phyloP scores from a whole-genome alignment of 1,284 basidiomycete species.

The Phylloporus sp. region DNA sequence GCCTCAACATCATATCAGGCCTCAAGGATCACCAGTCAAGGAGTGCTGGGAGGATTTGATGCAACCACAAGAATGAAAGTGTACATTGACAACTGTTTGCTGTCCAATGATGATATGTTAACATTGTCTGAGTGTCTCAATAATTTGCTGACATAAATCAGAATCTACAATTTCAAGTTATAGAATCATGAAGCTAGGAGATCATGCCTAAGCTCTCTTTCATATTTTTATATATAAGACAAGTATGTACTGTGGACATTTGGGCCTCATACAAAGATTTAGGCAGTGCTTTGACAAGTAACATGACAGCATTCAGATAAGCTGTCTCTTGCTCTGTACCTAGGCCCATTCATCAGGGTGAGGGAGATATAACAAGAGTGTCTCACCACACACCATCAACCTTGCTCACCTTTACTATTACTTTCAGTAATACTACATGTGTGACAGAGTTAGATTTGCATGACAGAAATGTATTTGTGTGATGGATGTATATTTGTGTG shows the following conservation, averaged over 20 bases:
- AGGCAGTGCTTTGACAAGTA: slow-evolving; percentile 83
- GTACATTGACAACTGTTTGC: slow-evolving; percentile 68
- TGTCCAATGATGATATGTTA: slow-evolving; percentile 62
- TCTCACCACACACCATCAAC: slow-evolving; percentile 48
- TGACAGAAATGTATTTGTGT: too few relatives aligned
- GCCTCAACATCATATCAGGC: too few relatives aligned
- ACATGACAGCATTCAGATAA: slow-evolving; percentile 86
- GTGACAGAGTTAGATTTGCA: too few relatives aligned
- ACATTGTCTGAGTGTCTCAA: slow-evolving; percentile 84
- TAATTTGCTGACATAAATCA: slow-evolving; percentile 79
- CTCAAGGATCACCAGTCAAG: too few relatives aligned
- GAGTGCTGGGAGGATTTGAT: too few relatives aligned
- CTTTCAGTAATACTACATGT: slow-evolving; percentile 74
- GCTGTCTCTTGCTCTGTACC: slow-evolving; percentile 61
- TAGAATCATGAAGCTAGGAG: slow-evolving; percentile 84
- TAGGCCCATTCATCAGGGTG: slow-evolving; percentile 43
- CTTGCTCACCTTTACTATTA: slow-evolving; percentile 70
- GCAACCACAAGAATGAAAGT: slow-evolving; percentile 73
- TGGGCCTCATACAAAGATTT: slow-evolving; percentile 75
- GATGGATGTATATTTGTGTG: too few relatives aligned
- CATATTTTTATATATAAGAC: neutral
- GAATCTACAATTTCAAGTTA: slow-evolving; percentile 80
- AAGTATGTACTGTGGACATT: slow-evolving; percentile 66
- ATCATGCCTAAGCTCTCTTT: slow-evolving; percentile 10
- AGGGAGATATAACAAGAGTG: slow-evolving; percentile 3